Evolutionary conservation across 2,329 filamentous ascomycete genomes (phyloP).

Genomic region (Pseudogymnoascus sp.): DNA sequence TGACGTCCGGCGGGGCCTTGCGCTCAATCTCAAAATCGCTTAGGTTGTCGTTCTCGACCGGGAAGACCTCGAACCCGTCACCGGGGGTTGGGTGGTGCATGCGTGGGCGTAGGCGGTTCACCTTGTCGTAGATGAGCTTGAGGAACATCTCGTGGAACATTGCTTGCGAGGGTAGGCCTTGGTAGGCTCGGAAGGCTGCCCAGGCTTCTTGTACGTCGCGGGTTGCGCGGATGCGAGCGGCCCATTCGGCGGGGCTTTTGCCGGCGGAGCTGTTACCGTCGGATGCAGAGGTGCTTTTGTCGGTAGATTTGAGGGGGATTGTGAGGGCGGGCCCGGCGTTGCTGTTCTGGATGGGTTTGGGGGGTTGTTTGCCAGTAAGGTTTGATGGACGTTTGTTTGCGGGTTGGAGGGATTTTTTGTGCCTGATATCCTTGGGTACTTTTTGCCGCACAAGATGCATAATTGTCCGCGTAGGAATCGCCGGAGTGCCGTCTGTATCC

Average conservation of each 20-base stretch:
- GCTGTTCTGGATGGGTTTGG: background rate
- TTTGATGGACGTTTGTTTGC: background rate
- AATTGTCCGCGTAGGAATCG: conserved; percentile 44
- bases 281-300: background rate
- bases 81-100: conserved; percentile 41
- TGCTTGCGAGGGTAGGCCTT: conserved; percentile 27
- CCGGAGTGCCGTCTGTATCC: conserved; percentile 41
- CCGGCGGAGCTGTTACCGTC: background rate
- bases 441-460: conserved; percentile 9
- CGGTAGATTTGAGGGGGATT: background rate
- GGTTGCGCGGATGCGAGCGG: conserved; percentile 47
- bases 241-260: conserved; percentile 35
- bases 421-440: background rate
- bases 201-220: conserved; percentile 55
- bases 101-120: conserved; percentile 13
- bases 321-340: background rate
- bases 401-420: background rate
- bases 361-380: background rate
- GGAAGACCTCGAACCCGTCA: conserved; percentile 46
- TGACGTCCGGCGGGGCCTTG: conserved; percentile 49
- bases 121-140: conserved; percentile 38
- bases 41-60: conserved; percentile 47
- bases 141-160: conserved; percentile 54
- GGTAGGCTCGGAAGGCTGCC: conserved; percentile 29
- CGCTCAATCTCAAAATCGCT: conserved; percentile 57